A percentile compares a stretch with the other conserved stretches of the same genome.
These are phyloP conservation scores for Ustilago shanxiensis DNA, from an alignment of 1,284 basidiomycete genomes.

Conservation along the genomic window DNA sequence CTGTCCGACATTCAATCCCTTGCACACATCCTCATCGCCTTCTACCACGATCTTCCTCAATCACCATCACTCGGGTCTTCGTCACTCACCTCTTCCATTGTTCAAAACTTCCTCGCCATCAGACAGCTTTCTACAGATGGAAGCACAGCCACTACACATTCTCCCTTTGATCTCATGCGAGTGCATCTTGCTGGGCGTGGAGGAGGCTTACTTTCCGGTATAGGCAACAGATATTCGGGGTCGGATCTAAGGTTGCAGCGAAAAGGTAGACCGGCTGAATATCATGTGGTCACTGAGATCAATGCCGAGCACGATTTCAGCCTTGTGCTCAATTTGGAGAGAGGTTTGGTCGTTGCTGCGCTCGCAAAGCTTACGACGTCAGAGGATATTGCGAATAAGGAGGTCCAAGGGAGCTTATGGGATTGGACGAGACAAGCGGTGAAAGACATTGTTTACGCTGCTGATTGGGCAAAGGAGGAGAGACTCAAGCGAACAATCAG, in stretches of 20 bases:
- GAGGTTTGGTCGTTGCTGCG: not conserved
- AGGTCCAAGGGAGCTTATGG: slow-evolving; percentile 3
- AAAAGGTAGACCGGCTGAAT: not conserved
- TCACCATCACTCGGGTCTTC: not conserved
- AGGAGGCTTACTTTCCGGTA: not conserved
- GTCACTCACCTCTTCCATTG: not conserved
- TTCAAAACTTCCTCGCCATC: not conserved
- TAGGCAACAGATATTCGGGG: not conserved
- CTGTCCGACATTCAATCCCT: slow-evolving; percentile 1
- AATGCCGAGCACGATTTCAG: not conserved
- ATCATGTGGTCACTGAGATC: slow-evolving; percentile 1
- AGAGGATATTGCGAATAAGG: not conserved
- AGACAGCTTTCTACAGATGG: not conserved
- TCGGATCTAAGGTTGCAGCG: not conserved
- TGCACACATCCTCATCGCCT: not conserved
- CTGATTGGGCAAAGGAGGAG: not conserved
- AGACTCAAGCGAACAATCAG: not conserved
- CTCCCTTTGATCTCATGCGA: slow-evolving; percentile 6
- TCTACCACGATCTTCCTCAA: slow-evolving; percentile 8
- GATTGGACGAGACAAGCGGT: not conserved
- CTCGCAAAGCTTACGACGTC: not conserved
- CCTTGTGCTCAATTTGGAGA: not conserved
- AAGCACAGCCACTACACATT: slow-evolving; percentile 2
- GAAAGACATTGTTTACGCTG: not conserved
- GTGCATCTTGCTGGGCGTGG: not conserved